Percentiles rank a stretch among this genome's conserved stretches.
Conservation (phyloP, 129 eudicot species). For the Helianthus tuberosus region DNA sequence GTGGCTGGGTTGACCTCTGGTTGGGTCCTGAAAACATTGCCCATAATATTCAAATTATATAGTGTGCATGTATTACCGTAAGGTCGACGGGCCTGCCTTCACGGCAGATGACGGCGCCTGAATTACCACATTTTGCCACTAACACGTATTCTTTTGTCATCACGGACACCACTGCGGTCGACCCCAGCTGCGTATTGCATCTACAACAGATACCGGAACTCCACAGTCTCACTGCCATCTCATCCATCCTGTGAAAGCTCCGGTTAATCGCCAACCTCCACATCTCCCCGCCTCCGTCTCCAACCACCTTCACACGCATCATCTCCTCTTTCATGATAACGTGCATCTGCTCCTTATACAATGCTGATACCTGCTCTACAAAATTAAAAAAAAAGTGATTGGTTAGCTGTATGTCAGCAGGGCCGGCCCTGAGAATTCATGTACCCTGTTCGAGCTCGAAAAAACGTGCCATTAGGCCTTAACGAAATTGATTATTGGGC, state of each 20-base stretch:
- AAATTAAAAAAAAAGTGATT: neutral
- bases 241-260: constrained; percentile 43
- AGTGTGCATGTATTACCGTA: constrained; percentile 37
- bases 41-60: too few relatives aligned
- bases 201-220: constrained; percentile 10
- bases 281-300: constrained; percentile 11
- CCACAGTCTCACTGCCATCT: constrained; percentile 28
- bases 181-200: constrained; percentile 33
- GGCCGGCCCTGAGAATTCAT: too few relatives aligned
- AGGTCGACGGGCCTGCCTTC: constrained; percentile 42
- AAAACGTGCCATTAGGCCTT: too few relatives aligned
- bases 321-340: constrained; percentile 45
- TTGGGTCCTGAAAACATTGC: too few relatives aligned
- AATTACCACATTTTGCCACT: constrained; percentile 54
- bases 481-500: too few relatives aligned
- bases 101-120: constrained; percentile 53
- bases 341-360: constrained; percentile 49
- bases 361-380: constrained; percentile 42
- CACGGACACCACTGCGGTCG: constrained; percentile 50
- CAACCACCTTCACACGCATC: constrained; percentile 17
- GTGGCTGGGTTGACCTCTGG: too few relatives aligned
- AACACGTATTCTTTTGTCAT: constrained; percentile 27
- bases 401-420: too few relatives aligned
- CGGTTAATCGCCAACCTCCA: constrained; percentile 37
- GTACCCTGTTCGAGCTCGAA: too few relatives aligned